Conservation (phyloP, 208 protist species). For the Angomonas ambiguus region DNA sequence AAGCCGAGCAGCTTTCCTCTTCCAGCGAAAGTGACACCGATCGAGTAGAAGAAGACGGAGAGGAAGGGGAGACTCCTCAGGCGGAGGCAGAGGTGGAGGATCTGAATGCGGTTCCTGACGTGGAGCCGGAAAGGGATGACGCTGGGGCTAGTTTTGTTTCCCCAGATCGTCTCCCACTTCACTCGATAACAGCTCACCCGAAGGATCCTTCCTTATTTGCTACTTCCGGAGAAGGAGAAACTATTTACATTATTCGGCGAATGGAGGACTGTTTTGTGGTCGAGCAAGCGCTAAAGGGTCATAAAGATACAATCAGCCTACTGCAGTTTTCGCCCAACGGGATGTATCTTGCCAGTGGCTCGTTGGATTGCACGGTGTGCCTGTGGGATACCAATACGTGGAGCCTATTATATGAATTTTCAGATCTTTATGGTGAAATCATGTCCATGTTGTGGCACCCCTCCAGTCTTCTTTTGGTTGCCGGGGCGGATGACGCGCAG, state of each 20-base stretch:
- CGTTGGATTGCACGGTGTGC: conserved; percentile 59
- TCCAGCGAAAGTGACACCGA: conserved; percentile 4
- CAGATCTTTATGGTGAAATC: conserved; percentile 83
- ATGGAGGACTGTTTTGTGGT: neutral
- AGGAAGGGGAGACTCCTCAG: conserved; percentile 17
- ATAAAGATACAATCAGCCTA: conserved; percentile 80
- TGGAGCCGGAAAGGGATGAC: conserved; percentile 78
- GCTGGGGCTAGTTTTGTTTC: conserved; percentile 50
- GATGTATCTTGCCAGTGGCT: conserved; percentile 66
- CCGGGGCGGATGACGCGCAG: conserved; percentile 87
- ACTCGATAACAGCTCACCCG: conserved; percentile 50
- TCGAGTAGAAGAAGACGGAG: conserved; percentile 14
- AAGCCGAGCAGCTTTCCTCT: conserved; percentile 1
- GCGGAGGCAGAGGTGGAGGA: conserved; percentile 52
- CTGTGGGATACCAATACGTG: conserved; percentile 82
- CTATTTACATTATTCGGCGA: conserved; percentile 52
- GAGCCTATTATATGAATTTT: conserved; percentile 62
- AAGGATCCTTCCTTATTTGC: conserved; percentile 43
- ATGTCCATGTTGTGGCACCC: conserved; percentile 92
- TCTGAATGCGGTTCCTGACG: conserved; percentile 70
- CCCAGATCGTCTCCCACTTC: conserved; percentile 50
- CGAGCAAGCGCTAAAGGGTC: conserved; percentile 40
- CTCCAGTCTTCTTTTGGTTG: conserved; percentile 86
- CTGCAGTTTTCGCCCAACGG: conserved; percentile 81
- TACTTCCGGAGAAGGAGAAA: conserved; percentile 66